Base-by-base conservation (phyloP, 768 basidiomycete genomes). In the Lentinula boryana region DNA sequence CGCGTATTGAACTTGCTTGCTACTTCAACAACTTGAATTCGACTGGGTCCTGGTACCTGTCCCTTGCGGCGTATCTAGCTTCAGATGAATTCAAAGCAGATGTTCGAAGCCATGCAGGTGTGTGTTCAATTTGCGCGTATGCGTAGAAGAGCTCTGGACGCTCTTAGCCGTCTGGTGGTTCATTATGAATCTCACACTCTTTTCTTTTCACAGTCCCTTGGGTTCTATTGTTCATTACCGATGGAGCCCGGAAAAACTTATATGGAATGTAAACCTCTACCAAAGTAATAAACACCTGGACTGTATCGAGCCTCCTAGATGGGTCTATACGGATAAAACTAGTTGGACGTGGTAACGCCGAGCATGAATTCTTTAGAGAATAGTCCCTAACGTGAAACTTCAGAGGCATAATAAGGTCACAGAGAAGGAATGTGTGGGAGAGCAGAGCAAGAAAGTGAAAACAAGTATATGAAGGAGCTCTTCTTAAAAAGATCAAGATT, bases 41-140 rank as follows among this genome's bases (percentile, higher is more conserved):
- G 13, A 43, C 46, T 32, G 32, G 46, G 8, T 21, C 33, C 23
- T 55, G 52, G 52, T 57, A 13, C 46, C 46, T 49, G 57, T 58
- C 38, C 57, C 38, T 56, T 38, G 55, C 15, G 36, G 18, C 32
- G 31, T 43, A 33, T 68, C 51, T 67, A 90, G 86, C 67, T 86
- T 63, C 78, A 79, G 70, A 83, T 87, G 85, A 76, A 83, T 58
- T 80, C 86, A 10, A 88, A 79, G 63, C 72, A 77, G 61, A 65
- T 89, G 57, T 88, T 91, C 66, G 74, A 80, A 67, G 81, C 86
- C 43, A 91, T 92, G 88, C 88, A 89, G 82, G 85, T 84, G 63
- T 84, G 63, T 33, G 72, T 64, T 10, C 18, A 21, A 33, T 33
- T 18, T 12, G 3, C 31, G 32, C 56, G 27, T 27, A 7, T 23